Evolutionary conservation across 768 basidiomycete species (phyloP), one percentile per base, ranked within the genome.

Genomic region (Leccinum truebloodii): DNA sequence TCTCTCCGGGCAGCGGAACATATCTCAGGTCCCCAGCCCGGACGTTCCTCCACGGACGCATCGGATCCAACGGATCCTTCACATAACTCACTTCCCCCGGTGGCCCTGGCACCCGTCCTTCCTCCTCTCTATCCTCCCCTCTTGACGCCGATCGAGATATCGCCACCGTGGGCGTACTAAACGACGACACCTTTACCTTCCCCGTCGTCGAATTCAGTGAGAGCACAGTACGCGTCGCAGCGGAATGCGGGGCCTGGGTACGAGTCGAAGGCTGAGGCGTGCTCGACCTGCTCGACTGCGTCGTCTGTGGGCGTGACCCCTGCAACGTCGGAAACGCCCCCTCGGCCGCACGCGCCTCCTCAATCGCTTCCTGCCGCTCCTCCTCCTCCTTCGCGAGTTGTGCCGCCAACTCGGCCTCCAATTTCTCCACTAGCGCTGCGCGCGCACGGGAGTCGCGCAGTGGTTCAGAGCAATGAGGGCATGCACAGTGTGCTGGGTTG

Each of bases 311-410:
- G 1, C 39, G 39, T 16, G 48, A 48, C 7, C 66, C 65, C 41
- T 57, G 63, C 28, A 90, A 80, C 14, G 78, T 75, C 20, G 88
- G 88, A 67, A 90, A 90, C 0, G 84, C 85, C 3, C 88, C 87
- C 26, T 76, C 82, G 0, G 81, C 82, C 8, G 73, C 72, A 6
- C 80, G 76, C 0, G 81, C 83, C 59, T 83, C 81, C 26, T 83
- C 79, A 2, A 78, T 70, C 16, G 72, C 80, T 32, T 75, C 80
- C 58, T 80, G 76, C 3, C 79, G 77, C 6, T 77, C 81, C n/a
- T 74, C 76, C 9, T 79, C 79, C 66, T 89, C 87, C 61, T 70
- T 77, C 0, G 75, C 73, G 4, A 83, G 60, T 0, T 80, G 81
- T 9, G 76, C 74, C 2, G 69, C 65, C 24, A 88, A 73, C 54